Percentiles rank a stretch among this genome's conserved stretches.
These are phyloP conservation scores for Colletotrichum musae DNA, from an alignment of 2,329 filamentous ascomycete genomes.

Conservation along the genomic window DNA sequence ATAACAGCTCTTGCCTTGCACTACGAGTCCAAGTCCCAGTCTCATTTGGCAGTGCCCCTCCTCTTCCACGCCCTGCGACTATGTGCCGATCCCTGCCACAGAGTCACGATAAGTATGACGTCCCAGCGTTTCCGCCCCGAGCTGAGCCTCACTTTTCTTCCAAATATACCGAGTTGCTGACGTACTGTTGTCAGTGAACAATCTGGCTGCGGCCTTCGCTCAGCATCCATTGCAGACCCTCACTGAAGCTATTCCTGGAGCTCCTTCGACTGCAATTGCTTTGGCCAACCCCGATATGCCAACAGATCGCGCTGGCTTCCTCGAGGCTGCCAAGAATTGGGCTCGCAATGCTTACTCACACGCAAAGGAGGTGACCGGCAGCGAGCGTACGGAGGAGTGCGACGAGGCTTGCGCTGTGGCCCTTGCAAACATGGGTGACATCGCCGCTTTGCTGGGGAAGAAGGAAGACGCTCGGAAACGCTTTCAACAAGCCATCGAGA, in stretches of 20 bases:
- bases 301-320: conserved; percentile 70
- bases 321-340: conserved; percentile 83
- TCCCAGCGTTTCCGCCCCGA: conserved; percentile 23
- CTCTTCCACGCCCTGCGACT: conserved; percentile 88
- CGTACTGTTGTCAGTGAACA: conserved; percentile 74
- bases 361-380: conserved; percentile 74
- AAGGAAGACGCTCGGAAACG: conserved; percentile 74
- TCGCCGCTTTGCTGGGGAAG: conserved; percentile 82
- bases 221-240: conserved; percentile 69
- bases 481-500: conserved; percentile 77
- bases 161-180: conserved; percentile 27
- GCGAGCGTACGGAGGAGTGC: conserved; percentile 82
- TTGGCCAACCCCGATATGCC: conserved; percentile 47
- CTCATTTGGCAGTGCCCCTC: conserved; percentile 86
- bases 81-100: conserved; percentile 78
- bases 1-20: conserved; percentile 77
- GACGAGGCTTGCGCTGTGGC: conserved; percentile 87
- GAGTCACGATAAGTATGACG: conserved; percentile 80
- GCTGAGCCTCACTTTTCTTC: background rate
- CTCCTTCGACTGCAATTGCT: conserved; percentile 30
- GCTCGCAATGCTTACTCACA: conserved; percentile 81
- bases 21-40: conserved; percentile 81
- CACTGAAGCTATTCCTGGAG: conserved; percentile 30
- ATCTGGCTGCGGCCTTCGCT: conserved; percentile 80
- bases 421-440: conserved; percentile 88